Evolutionary conservation across 1,139 yeast species (phyloP).

Genomic region (Debaryomyces singareniensis): DNA sequence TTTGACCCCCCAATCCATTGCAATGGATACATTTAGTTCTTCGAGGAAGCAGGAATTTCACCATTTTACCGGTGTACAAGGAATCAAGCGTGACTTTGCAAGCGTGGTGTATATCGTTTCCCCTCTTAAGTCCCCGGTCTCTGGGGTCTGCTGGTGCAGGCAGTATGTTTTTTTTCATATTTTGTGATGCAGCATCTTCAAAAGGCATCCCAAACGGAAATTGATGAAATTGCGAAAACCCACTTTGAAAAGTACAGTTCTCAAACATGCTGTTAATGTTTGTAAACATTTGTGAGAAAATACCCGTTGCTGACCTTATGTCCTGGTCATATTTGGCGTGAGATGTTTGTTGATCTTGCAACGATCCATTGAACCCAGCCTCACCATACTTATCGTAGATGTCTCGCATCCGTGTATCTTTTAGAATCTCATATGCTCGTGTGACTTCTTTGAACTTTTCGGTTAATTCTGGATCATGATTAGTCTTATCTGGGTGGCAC

Average conservation of each 20-base stretch:
- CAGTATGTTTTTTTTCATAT: constrained; percentile 15
- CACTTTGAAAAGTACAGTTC: constrained; percentile 7
- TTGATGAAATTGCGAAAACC: constrained; percentile 7
- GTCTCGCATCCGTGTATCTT: constrained; percentile 23
- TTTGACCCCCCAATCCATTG: constrained; percentile 32
- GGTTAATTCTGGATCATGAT: constrained; percentile 37
- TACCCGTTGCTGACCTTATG: constrained; percentile 16
- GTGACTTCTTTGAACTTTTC: constrained; percentile 40
- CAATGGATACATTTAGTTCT: constrained; percentile 28
- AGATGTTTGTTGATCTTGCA: constrained; percentile 7
- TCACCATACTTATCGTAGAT: constrained; percentile 36
- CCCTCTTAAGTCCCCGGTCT: constrained; percentile 12
- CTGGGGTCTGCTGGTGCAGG: constrained; percentile 11
- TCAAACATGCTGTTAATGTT: constrained; percentile 30
- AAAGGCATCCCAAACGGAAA: constrained; percentile 6
- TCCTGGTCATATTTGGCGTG: constrained; percentile 4
- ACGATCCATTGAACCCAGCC: constrained; percentile 31
- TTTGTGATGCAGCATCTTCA: not conserved
- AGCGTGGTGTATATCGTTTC: constrained; percentile 38
- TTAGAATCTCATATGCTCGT: constrained; percentile 36
- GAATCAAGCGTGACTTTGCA: constrained; percentile 32
- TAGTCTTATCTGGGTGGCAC: constrained; percentile 45
- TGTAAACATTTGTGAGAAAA: constrained; percentile 35
- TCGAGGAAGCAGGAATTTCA: constrained; percentile 36
- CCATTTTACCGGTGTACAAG: constrained; percentile 32